Percentiles rank a stretch among this genome's conserved stretches.
phyloP scores from a whole-genome alignment of 371 early-diverging fungal genomes.

The Apophysomyces trapeziformis region DNA sequence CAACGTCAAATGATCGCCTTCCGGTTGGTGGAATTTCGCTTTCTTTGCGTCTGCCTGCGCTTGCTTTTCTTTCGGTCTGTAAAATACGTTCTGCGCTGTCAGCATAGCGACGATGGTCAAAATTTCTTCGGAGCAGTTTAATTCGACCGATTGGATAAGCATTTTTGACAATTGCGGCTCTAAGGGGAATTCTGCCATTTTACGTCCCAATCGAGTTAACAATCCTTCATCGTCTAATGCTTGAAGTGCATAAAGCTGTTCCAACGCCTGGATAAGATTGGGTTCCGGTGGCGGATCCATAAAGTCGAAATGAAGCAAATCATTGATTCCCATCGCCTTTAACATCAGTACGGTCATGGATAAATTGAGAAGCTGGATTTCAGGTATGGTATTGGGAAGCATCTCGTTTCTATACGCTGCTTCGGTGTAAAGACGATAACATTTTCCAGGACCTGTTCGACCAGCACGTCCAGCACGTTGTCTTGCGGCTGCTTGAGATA shows the following conservation, averaged over 20 bases:
- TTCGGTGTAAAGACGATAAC: slow-evolving; percentile 96
- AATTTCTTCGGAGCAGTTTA: slow-evolving; percentile 95
- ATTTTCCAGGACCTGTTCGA: slow-evolving; percentile 96
- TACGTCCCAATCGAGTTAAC: slow-evolving; percentile 89
- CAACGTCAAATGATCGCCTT: slow-evolving; percentile 97
- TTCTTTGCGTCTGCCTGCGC: slow-evolving; percentile 93
- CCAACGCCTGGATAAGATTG: slow-evolving; percentile 92
- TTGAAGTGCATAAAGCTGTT: slow-evolving; percentile 90
- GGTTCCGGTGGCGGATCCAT: slow-evolving; percentile 97
- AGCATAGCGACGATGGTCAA: slow-evolving; percentile 97
- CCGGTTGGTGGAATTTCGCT: slow-evolving; percentile 97
- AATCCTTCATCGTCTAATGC: slow-evolving; percentile 95
- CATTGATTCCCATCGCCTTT: slow-evolving; percentile 97
- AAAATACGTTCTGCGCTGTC: slow-evolving; percentile 91
- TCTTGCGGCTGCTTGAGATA: slow-evolving; percentile 95
- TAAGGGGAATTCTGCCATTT: slow-evolving; percentile 98
- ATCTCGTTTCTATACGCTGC: slow-evolving; percentile 95
- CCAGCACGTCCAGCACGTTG: slow-evolving; percentile 99
- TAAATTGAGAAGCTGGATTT: slow-evolving; percentile 97
- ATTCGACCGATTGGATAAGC: slow-evolving; percentile 88
- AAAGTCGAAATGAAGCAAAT: slow-evolving; percentile 95
- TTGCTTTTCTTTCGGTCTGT: slow-evolving; percentile 97
- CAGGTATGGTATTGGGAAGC: slow-evolving; percentile 95
- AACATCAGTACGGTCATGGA: slow-evolving; percentile 90
- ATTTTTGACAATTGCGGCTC: slow-evolving; percentile 94